Percentiles rank a stretch among this genome's conserved stretches.
These are phyloP conservation scores for Colletotrichum coccodes DNA, from an alignment of 2,329 filamentous ascomycete genomes.

Conservation along the genomic window DNA sequence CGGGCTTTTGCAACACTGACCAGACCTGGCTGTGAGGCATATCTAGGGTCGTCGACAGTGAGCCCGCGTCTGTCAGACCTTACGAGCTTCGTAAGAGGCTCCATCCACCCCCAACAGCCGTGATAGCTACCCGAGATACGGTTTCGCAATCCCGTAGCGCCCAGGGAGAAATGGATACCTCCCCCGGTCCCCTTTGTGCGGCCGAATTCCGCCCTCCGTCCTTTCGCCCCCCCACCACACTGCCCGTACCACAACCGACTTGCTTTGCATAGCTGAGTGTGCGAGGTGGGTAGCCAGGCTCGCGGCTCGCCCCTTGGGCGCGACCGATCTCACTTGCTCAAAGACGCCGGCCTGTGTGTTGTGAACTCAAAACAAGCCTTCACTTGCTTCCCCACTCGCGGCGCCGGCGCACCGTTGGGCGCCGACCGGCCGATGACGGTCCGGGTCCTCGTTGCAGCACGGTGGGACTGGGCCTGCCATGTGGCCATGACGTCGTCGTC, in stretches of 20 bases:
- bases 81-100: neutral
- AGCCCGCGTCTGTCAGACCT: neutral
- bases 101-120: slow-evolving; percentile 11
- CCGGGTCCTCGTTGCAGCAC: slow-evolving; percentile 5
- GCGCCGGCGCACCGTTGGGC: slow-evolving; percentile 14
- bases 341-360: neutral
- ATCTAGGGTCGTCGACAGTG: neutral
- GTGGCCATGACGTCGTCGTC: slow-evolving; percentile 26
- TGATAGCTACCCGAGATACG: slow-evolving; percentile 4
- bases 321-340: slow-evolving; percentile 3
- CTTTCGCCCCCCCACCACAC: neutral
- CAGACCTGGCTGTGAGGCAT: neutral
- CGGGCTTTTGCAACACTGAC: neutral
- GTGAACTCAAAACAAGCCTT: neutral
- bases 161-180: neutral
- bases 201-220: slow-evolving; percentile 27
- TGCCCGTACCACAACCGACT: neutral
- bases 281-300: neutral
- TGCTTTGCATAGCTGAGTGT: neutral
- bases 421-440: slow-evolving; percentile 25
- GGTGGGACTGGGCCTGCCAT: slow-evolving; percentile 16
- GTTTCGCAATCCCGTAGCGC: slow-evolving; percentile 12
- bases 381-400: neutral
- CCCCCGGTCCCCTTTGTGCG: neutral
- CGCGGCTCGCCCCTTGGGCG: slow-evolving; percentile 27